phyloP scores from a whole-genome alignment of 129 eudicot genomes.

The Helichrysum umbraculigerum region DNA sequence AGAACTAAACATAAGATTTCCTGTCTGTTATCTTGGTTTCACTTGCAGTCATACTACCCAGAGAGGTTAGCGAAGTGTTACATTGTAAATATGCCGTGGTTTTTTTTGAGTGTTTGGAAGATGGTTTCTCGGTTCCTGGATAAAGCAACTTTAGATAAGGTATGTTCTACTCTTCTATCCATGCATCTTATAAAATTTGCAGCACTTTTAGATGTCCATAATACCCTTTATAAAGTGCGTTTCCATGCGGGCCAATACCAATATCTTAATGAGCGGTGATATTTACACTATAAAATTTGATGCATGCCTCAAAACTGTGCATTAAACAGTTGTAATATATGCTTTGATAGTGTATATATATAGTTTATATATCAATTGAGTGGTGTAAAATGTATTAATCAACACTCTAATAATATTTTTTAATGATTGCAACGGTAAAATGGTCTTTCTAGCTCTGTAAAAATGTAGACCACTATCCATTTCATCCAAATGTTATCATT shows the following conservation, averaged over 20 bases:
- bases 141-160: conserved; percentile 63
- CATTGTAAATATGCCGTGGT: conserved; percentile 58
- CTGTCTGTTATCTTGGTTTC: conserved; percentile 4
- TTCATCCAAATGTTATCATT: neutral
- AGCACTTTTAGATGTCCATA: neutral
- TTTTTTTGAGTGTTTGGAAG: conserved; percentile 61
- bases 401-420: neutral
- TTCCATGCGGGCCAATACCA: neutral
- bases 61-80: conserved; percentile 57
- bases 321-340: neutral
- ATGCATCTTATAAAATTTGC: neutral
- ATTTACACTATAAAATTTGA: too few species aligned
- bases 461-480: neutral
- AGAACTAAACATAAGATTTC: conserved; percentile 8
- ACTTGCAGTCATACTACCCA: conserved; percentile 59
- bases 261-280: too few species aligned
- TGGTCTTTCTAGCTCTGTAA: neutral
- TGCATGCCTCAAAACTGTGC: too few species aligned
- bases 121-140: conserved; percentile 56
- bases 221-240: neutral
- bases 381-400: too few species aligned
- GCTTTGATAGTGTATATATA: too few species aligned
- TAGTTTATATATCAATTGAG: too few species aligned
- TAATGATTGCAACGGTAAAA: neutral
- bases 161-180: conserved; percentile 21